These are phyloP conservation scores for Phoenix roebelenii DNA, from an alignment of 176 grass and related monocot species.

Conservation along the genomic window DNA sequence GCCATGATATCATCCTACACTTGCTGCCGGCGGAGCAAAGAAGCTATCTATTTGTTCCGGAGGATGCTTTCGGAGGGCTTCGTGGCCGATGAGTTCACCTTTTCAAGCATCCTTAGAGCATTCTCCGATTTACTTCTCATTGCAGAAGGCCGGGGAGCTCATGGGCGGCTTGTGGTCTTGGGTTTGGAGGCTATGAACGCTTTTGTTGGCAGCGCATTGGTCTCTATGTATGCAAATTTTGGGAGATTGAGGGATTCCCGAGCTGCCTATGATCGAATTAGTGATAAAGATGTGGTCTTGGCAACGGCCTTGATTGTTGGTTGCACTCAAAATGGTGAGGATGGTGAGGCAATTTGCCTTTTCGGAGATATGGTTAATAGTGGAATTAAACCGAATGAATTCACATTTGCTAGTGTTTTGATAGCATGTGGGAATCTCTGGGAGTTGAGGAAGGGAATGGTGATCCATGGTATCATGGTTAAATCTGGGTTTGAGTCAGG, in stretches of 20 bases:
- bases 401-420: slow-evolving; percentile 22
- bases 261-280: slow-evolving; percentile 9
- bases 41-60: slow-evolving; percentile 2
- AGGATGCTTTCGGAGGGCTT: slow-evolving; percentile 12
- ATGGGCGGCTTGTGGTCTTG: slow-evolving; percentile 7
- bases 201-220: slow-evolving; percentile 20
- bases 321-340: slow-evolving; percentile 17
- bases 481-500: slow-evolving; percentile 1
- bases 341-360: slow-evolving; percentile 6
- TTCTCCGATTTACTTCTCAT: slow-evolving; percentile 10
- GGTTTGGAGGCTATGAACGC: slow-evolving; percentile 8
- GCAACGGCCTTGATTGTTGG: slow-evolving; percentile 17
- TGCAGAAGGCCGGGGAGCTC: slow-evolving; percentile 12
- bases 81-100: slow-evolving; percentile 16
- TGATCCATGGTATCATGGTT: slow-evolving; percentile 11
- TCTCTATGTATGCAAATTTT: slow-evolving; percentile 28
- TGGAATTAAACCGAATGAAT: slow-evolving; percentile 17
- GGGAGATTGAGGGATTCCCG: slow-evolving; percentile 10
- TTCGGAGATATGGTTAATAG: neutral
- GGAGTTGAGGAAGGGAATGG: slow-evolving; percentile 13
- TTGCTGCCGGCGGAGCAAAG: slow-evolving; percentile 3
- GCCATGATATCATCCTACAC: slow-evolving; percentile 12
- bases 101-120: slow-evolving; percentile 14
- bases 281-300: slow-evolving; percentile 22
- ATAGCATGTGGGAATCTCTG: slow-evolving; percentile 9